These are phyloP conservation scores for Rhizopus delemar DNA, from an alignment of 371 early-diverging fungal species.

Conservation along the genomic window DNA sequence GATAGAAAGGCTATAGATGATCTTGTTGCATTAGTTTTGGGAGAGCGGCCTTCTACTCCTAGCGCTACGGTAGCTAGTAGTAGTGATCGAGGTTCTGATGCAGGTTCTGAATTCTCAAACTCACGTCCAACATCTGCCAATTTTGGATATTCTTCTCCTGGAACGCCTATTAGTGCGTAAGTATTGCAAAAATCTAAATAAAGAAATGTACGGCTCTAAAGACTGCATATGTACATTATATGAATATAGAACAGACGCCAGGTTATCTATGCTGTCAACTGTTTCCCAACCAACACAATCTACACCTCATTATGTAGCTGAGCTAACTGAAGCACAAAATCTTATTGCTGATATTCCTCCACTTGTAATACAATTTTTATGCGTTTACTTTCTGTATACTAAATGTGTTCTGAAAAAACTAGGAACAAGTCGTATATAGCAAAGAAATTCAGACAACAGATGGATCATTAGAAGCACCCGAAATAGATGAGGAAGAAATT, in stretches of 20 bases:
- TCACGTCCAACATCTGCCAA: conserved; percentile 47
- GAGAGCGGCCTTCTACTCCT: conserved; percentile 68
- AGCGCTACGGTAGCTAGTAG: conserved; percentile 42
- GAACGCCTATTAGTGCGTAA: conserved; percentile 51
- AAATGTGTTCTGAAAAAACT: background rate
- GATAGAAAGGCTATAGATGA: conserved; percentile 76
- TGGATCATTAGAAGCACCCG: conserved; percentile 59
- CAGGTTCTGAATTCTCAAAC: conserved; percentile 54
- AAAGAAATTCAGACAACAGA: conserved; percentile 89
- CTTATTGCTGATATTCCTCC: conserved; percentile 84
- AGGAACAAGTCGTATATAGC: conserved; percentile 88
- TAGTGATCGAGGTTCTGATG: conserved; percentile 54
- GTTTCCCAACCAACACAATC: conserved; percentile 31
- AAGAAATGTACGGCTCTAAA: background rate
- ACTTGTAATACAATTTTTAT: conserved; percentile 45
- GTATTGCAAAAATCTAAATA: conserved; percentile 4
- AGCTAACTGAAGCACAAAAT: conserved; percentile 66
- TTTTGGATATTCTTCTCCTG: conserved; percentile 45
- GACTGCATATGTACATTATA: background rate
- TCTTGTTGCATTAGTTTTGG: conserved; percentile 78
- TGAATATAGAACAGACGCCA: conserved; percentile 17
- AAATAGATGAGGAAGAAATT: conserved; percentile 63
- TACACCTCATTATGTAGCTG: conserved; percentile 48
- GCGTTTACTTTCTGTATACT: background rate
- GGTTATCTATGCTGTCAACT: conserved; percentile 34